These are phyloP conservation scores for Peribolospora baueri DNA, from an alignment of 768 basidiomycete genomes.

Conservation along the genomic window DNA sequence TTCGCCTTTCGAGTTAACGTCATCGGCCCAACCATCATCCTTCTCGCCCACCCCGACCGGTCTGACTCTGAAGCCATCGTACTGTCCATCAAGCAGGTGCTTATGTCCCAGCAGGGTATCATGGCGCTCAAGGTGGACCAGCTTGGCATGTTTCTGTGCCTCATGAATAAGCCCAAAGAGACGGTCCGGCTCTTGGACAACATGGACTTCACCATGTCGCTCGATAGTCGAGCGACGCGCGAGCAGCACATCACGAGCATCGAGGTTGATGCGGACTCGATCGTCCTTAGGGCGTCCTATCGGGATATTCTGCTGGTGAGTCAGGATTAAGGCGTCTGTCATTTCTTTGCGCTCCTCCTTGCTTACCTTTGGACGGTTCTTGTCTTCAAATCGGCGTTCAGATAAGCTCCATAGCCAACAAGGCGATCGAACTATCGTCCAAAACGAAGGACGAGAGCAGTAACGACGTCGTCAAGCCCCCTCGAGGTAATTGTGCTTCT, in stretches of 20 bases:
- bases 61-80: conserved; percentile 62
- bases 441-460: conserved; percentile 7
- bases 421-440: conserved; percentile 54
- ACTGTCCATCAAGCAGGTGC: conserved; percentile 53
- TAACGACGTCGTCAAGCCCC: conserved; percentile 10
- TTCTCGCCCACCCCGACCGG: conserved; percentile 64
- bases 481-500: no score
- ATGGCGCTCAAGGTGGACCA: conserved; percentile 46
- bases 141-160: conserved; percentile 75
- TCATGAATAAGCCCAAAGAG: conserved; percentile 62
- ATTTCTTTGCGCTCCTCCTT: no score
- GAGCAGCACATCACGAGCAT: conserved; percentile 44
- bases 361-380: no score
- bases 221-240: conserved; percentile 39
- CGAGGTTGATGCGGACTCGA: conserved; percentile 52
- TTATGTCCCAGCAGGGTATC: conserved; percentile 62
- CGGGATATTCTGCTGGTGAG: conserved; percentile 69
- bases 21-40: conserved; percentile 63
- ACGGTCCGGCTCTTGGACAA: conserved; percentile 82
- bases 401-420: conserved; percentile 47
- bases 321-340: no score
- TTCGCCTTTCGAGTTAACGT: conserved; percentile 56
- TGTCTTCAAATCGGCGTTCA: no score
- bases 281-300: conserved; percentile 85
- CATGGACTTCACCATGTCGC: conserved; percentile 58